Conservation (phyloP, 768 basidiomycete genomes). For the Hortiboletus flavorubellus region DNA sequence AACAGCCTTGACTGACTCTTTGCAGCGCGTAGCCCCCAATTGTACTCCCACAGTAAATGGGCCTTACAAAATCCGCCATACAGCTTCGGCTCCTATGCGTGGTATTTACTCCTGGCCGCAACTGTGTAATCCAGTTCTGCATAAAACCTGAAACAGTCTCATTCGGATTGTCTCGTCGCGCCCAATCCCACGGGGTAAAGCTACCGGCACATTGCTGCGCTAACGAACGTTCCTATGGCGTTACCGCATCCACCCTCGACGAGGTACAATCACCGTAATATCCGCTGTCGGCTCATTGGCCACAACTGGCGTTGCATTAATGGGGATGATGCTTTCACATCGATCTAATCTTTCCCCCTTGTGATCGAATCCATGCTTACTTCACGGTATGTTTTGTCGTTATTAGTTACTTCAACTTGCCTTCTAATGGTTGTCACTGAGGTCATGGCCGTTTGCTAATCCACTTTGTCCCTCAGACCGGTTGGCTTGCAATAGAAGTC, state of each 20-base stretch:
- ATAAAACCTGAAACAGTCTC: not conserved
- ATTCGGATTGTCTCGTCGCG: not conserved
- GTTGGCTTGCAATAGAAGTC: not conserved
- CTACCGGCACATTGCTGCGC: not conserved
- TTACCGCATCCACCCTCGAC: not conserved
- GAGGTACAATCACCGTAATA: not conserved
- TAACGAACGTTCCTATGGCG: not conserved
- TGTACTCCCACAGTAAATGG: not conserved
- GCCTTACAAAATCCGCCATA: too few relatives aligned
- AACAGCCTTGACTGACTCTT: conserved; percentile 7
- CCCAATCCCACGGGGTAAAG: not conserved
- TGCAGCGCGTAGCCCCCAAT: not conserved
- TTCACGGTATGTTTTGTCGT: conserved; percentile 8
- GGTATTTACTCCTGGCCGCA: not conserved
- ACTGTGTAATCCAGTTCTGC: not conserved
- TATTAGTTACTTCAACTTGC: not conserved
- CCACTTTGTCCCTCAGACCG: not conserved
- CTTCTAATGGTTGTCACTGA: not conserved
- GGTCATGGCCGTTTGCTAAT: not conserved
- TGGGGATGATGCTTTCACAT: not conserved
- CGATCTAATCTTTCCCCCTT: conserved; percentile 2
- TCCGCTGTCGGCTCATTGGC: not conserved
- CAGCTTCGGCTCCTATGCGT: too few relatives aligned
- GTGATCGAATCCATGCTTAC: conserved; percentile 12
- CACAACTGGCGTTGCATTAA: not conserved